phyloP scores from a whole-genome alignment of 2,329 filamentous ascomycete genomes.

The Talaromyces sp. region DNA sequence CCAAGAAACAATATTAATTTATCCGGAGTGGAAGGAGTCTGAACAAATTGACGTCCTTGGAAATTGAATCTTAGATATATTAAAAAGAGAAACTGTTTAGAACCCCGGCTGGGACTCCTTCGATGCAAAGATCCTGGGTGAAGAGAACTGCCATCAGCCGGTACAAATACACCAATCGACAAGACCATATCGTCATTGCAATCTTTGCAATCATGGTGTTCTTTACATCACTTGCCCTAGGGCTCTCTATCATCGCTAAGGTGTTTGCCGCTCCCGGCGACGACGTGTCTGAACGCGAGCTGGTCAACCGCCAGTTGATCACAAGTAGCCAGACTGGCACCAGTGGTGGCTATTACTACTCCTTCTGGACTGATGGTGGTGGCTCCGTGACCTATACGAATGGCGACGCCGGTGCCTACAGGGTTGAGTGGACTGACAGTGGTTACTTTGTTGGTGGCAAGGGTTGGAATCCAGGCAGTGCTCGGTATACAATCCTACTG shows the following conservation, averaged over 20 bases:
- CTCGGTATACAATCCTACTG: conserved; percentile 35
- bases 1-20: neutral
- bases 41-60: neutral
- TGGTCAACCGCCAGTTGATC: conserved; percentile 3
- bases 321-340: conserved; percentile 3
- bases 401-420: conserved; percentile 15
- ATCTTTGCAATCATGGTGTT: neutral
- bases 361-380: conserved; percentile 16
- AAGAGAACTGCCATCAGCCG: neutral
- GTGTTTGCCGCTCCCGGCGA: neutral
- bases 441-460: conserved; percentile 56
- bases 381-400: conserved; percentile 42
- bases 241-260: neutral
- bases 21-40: neutral
- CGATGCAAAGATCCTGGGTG: neutral
- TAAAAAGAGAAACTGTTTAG: neutral
- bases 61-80: neutral
- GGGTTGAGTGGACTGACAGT: conserved; percentile 34
- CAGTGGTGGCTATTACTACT: conserved; percentile 7
- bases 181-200: neutral
- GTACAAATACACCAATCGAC: neutral
- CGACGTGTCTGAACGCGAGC: neutral
- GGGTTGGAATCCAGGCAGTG: conserved; percentile 53
- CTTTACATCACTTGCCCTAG: neutral
- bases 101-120: neutral